Base-by-base conservation (phyloP, 2,329 filamentous ascomycete genomes). In the Botryosphaeria dothidea region DNA sequence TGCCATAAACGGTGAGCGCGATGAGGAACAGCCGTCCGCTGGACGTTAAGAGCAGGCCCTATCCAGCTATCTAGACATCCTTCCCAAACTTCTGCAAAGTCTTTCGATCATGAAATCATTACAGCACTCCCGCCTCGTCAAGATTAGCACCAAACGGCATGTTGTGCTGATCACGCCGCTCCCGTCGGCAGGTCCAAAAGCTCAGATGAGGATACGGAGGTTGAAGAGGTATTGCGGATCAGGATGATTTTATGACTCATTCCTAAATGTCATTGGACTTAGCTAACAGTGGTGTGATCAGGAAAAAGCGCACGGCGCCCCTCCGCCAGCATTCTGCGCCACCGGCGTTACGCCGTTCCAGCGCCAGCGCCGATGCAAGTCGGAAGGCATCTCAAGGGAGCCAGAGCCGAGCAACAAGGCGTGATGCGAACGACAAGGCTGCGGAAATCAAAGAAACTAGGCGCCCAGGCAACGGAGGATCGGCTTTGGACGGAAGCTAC, bases 161-260 rank as follows among this genome's bases (percentile, higher is more conserved):
- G 17, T 21, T 23, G 17, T 19, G 11, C 13, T 36, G 56, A 21
- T 17, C 27, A 31, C 13, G 11, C 43, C n/a, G 11, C 27, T 6
- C 9, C 9, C 27, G 5, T 46, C 19, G n/a, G 46, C 25, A 21
- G 15, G 29, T 27, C 15, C 4, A 27, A 3, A 19, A 31, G n/a
- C 13, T 31, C 25, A 4, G 2, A 46, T 60, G 56, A 60, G 13
- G 27, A 31, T 46, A 31, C 56, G 17, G 5, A 60, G 27, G 27
- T 46, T 60, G 25, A 46, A n/a, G 56, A 60, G 41, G 41, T 60
- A 60, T 45, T 31, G 15, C 54, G 23, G n/a, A 51, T 6, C 46
- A 31, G 13, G 31, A 54, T 27, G 23, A 57, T n/a, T n/a, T n/a
- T n/a, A n/a, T 56, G 52, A 58, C 34, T 45, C 23, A 48, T 31